Base-by-base conservation (phyloP, 139 green algal genomes). In the Spirogloea muscicola region DNA sequence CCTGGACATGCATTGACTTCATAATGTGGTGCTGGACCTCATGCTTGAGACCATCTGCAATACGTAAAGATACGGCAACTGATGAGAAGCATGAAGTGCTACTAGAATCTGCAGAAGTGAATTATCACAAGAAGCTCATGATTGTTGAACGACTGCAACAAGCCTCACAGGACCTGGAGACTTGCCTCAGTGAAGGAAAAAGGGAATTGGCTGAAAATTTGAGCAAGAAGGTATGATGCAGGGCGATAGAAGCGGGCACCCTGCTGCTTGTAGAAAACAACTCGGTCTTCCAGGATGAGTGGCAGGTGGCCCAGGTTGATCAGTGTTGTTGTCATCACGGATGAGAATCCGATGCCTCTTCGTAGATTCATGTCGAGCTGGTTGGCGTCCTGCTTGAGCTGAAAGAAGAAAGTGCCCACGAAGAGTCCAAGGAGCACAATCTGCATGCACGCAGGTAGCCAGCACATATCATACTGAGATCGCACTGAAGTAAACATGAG, bases 201-300 rank as follows among this genome's bases (percentile, higher is more conserved):
- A 2, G 68, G 68, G 3, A 64, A 29, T 27, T 37, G 21, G 41
- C 16, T 51, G n/a, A 44, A 21, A 36, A 72, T 29, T 16, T 49
- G 49, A 3, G 51, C 18, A 51, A 63, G 39, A 0, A 69, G 9
- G 29, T 68, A 76, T 3, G 68, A 55, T 27, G n/a, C 29, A 21
- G 59, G 59, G 13, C 59, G 59, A 31, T 16, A 68, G 39, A 68
- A 68, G 13, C 59, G 37, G 37, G 38, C 59, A n/a, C 9, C 59
- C 7, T 68, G 38, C 27, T 68, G 59, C 59, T 68, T 68, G 59
- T 68, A 68, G 59, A 68, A 68, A 21, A 68, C 59, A 6, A 21
- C 39, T 5, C 59, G 37, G 9, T 68, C 59, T 57, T 58, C 59
- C 7, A 68, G 16, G 13, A 58, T 25, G 5, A n/a, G 6, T 18